phyloP scores from a whole-genome alignment of 306 rosid species.

The Malus domestica region DNA sequence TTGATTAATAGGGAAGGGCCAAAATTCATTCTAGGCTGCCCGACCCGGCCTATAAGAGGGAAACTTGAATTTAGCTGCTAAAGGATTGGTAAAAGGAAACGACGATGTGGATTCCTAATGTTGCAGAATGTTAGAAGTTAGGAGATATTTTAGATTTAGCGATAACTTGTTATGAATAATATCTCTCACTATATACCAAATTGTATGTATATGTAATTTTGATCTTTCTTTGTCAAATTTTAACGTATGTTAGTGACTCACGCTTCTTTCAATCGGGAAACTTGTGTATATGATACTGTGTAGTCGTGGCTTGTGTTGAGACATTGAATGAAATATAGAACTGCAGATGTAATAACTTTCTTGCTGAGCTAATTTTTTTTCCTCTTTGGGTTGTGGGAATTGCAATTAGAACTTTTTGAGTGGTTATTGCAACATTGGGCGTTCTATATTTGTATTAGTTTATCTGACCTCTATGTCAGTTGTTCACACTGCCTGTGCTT shows the following conservation, averaged over 20 bases:
- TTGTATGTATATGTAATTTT: background rate
- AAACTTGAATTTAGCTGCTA: background rate
- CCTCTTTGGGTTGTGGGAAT: background rate
- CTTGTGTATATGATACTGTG: background rate
- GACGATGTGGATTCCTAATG: background rate
- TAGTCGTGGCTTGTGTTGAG: background rate
- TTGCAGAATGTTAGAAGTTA: background rate
- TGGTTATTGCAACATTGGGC: background rate
- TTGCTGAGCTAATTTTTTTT: background rate
- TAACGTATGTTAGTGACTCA: background rate
- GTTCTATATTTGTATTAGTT: background rate
- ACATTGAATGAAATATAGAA: background rate
- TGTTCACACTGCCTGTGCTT: conserved; percentile 3
- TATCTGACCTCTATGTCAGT: background rate
- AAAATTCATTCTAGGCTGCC: too few species aligned
- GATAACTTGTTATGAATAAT: background rate
- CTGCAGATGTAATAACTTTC: background rate
- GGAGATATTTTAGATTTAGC: background rate
- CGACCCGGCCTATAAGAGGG: background rate
- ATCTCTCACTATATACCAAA: background rate
- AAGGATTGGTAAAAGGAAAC: background rate
- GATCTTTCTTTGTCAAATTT: background rate
- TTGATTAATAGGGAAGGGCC: too few species aligned
- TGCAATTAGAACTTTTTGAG: background rate
- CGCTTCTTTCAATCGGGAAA: background rate